Evolutionary conservation across 805 yeast genomes (phyloP).

Genomic region (Ogataea pini): DNA sequence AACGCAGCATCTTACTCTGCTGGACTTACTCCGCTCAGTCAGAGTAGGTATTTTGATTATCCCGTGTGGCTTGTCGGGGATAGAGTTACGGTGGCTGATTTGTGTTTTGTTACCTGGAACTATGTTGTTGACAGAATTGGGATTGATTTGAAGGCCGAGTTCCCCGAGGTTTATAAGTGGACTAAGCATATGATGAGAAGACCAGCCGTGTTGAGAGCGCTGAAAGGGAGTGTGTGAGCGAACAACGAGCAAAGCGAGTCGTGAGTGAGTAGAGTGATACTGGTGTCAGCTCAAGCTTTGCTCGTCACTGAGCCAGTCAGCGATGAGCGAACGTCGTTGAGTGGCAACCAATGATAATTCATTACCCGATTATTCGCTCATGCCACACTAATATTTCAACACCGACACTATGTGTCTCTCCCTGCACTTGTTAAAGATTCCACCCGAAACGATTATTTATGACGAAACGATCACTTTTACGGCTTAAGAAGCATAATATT

Average conservation of each 20-base stretch:
- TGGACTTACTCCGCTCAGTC: constrained; percentile 85
- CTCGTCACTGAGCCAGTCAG: too few relatives aligned
- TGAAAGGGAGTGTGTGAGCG: constrained; percentile 47
- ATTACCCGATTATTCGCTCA: too few relatives aligned
- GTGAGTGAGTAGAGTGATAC: too few relatives aligned
- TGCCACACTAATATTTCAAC: too few relatives aligned
- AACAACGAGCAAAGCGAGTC: too few relatives aligned
- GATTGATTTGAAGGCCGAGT: constrained; percentile 80
- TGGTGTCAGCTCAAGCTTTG: too few relatives aligned
- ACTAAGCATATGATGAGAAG: constrained; percentile 94
- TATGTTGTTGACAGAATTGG: constrained; percentile 93
- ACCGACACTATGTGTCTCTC: too few relatives aligned
- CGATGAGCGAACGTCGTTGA: too few relatives aligned
- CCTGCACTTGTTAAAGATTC: too few relatives aligned
- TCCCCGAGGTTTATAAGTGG: constrained; percentile 96
- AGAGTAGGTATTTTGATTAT: constrained; percentile 82
- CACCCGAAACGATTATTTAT: background rate
- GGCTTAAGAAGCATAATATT: background rate
- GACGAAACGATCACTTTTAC: background rate
- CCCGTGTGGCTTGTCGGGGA: constrained; percentile 97
- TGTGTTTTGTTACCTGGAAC: constrained; percentile 95
- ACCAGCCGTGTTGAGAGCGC: constrained; percentile 85
- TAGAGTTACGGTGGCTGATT: constrained; percentile 78
- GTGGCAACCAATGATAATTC: too few relatives aligned
- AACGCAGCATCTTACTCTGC: constrained; percentile 85